Percentiles rank a stretch among this genome's conserved stretches.
phyloP scores from a whole-genome alignment of 768 basidiomycete species.

The Agaricus sinodeliciosus region DNA sequence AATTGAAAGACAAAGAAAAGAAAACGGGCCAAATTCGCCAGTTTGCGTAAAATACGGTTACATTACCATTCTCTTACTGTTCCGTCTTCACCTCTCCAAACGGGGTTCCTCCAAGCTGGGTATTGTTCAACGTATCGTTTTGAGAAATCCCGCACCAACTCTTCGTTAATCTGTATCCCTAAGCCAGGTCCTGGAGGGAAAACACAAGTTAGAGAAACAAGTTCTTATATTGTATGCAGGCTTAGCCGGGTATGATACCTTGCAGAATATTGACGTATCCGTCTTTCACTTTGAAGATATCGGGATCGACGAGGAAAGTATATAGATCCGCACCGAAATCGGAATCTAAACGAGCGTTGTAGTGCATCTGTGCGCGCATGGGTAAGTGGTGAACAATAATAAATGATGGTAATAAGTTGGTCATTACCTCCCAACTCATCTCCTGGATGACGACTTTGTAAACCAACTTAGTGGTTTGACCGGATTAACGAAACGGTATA shows the following conservation, averaged over 20 bases:
- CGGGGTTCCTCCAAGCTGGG: slow-evolving; percentile 46
- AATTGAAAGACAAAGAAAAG: too few relatives aligned
- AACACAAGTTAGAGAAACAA: background rate
- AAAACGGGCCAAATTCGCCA: background rate
- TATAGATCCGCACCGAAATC: slow-evolving; percentile 43
- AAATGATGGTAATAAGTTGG: background rate
- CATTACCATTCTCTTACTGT: slow-evolving; percentile 47
- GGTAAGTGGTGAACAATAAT: background rate
- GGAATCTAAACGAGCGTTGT: slow-evolving; percentile 35
- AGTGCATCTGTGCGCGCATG: slow-evolving; percentile 50
- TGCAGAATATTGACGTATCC: slow-evolving; percentile 41
- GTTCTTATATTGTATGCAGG: too few relatives aligned
- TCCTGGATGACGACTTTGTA: slow-evolving; percentile 51
- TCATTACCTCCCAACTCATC: slow-evolving; percentile 50
- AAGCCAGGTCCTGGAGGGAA: slow-evolving; percentile 43
- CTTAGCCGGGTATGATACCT: slow-evolving; percentile 12
- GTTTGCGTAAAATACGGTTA: background rate
- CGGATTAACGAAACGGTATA: too few relatives aligned
- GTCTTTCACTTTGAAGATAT: slow-evolving; percentile 45
- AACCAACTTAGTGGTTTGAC: too few relatives aligned
- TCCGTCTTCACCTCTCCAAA: slow-evolving; percentile 52
- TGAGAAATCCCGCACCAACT: slow-evolving; percentile 35
- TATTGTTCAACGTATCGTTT: slow-evolving; percentile 27
- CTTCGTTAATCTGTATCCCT: slow-evolving; percentile 57
- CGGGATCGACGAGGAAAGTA: slow-evolving; percentile 48